Conservation (phyloP, 257 asterid genomes). For the Plectranthus barbatus region DNA sequence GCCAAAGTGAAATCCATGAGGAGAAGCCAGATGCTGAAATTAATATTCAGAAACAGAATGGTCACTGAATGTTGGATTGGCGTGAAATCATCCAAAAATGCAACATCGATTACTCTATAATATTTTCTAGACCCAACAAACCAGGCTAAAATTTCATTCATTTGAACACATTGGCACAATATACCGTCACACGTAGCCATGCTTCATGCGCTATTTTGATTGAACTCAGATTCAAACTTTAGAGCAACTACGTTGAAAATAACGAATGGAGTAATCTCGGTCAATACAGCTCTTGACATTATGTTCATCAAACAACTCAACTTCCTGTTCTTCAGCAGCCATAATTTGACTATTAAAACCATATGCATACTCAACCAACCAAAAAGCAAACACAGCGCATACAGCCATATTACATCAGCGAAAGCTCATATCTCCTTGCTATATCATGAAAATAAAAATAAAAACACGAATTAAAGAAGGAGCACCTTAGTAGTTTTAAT, state of each 20-base stretch:
- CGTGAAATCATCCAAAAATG: slow-evolving; percentile 13
- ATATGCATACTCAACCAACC: background rate
- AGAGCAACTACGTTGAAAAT: background rate
- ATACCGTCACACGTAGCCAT: background rate
- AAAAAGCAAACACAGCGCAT: background rate
- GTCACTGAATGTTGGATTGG: slow-evolving; percentile 10
- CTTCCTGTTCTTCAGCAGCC: background rate
- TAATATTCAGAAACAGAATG: slow-evolving; percentile 22
- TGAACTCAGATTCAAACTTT: background rate
- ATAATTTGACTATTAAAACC: background rate
- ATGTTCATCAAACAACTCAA: background rate
- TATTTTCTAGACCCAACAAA: slow-evolving; percentile 9
- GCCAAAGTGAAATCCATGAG: slow-evolving; percentile 28
- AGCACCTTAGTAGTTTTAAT: slow-evolving; percentile 3
- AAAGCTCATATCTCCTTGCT: background rate
- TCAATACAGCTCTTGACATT: background rate
- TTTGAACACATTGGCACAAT: background rate
- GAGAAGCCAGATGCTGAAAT: slow-evolving; percentile 38
- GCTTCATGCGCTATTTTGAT: background rate
- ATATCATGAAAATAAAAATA: background rate
- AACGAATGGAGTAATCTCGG: background rate
- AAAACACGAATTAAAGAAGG: no score
- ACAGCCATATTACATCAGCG: background rate
- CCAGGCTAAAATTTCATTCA: slow-evolving; percentile 6
- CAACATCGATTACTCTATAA: slow-evolving; percentile 2